A percentile compares a stretch with the other conserved stretches of the same genome.
Evolutionary conservation across 768 basidiomycete genomes (phyloP).

Genomic region (Leccinum barrowsii): DNA sequence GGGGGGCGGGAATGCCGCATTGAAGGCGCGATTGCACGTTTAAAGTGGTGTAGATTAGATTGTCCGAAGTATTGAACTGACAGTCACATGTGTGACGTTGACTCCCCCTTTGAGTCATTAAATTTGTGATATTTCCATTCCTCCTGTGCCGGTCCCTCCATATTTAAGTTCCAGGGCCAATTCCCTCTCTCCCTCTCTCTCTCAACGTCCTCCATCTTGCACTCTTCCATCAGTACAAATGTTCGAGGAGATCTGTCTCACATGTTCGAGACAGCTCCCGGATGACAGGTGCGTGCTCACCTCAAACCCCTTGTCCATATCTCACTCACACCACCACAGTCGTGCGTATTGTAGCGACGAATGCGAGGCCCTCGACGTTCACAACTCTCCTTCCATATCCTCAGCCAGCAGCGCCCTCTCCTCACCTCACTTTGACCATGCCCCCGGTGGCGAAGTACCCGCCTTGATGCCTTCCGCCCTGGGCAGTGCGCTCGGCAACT

Average conservation of each 20-base stretch:
- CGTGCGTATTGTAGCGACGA: slow-evolving; percentile 69
- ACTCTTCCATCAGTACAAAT: slow-evolving; percentile 35
- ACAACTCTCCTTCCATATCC: slow-evolving; percentile 62
- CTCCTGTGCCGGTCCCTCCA: slow-evolving; percentile 34
- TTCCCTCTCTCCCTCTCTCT: slow-evolving; percentile 13
- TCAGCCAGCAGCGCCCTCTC: slow-evolving; percentile 63
- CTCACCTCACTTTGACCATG: slow-evolving; percentile 57
- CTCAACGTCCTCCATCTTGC: slow-evolving; percentile 15
- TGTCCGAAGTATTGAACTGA: not conserved
- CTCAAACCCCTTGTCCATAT: slow-evolving; percentile 10
- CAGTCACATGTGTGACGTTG: slow-evolving; percentile 27
- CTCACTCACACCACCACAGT: slow-evolving; percentile 36
- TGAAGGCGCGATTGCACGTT: slow-evolving; percentile 16
- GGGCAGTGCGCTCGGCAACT: slow-evolving; percentile 48
- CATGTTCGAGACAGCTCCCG: slow-evolving; percentile 62
- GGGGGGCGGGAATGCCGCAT: not conserved
- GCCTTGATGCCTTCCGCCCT: slow-evolving; percentile 58
- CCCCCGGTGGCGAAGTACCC: slow-evolving; percentile 59
- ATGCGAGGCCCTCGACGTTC: slow-evolving; percentile 57
- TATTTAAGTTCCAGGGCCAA: slow-evolving; percentile 30
- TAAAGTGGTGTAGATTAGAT: slow-evolving; percentile 11
- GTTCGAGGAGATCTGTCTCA: slow-evolving; percentile 79
- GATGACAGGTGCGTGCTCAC: slow-evolving; percentile 54
- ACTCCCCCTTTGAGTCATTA: slow-evolving; percentile 32
- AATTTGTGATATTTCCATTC: slow-evolving; percentile 36